phyloP scores from a whole-genome alignment of 2,329 filamentous ascomycete genomes.

The Mariannaea elegans region DNA sequence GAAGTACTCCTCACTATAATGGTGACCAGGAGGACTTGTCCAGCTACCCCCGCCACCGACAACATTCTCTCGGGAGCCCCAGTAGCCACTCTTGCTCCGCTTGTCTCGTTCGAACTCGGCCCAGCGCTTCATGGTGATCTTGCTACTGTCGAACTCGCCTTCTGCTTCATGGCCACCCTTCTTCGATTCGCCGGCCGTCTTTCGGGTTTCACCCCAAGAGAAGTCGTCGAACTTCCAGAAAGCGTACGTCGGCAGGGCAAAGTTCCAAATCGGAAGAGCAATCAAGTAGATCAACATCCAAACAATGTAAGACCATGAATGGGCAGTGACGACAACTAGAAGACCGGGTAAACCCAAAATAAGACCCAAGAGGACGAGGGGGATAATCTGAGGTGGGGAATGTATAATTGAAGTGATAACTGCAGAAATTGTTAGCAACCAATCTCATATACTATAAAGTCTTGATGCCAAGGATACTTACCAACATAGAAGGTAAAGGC shows the following conservation, averaged over 20 bases:
- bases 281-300: slow-evolving; percentile 98
- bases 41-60: slow-evolving; percentile 53
- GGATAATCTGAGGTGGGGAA: slow-evolving; percentile 83
- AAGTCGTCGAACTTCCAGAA: slow-evolving; percentile 99
- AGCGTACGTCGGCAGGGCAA: slow-evolving; percentile 90
- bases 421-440: slow-evolving; percentile 44
- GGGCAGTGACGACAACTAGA: slow-evolving; percentile 91
- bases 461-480: slow-evolving; percentile 62
- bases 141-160: slow-evolving; percentile 96
- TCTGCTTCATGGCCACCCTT: slow-evolving; percentile 88
- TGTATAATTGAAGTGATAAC: slow-evolving; percentile 87
- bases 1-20: slow-evolving; percentile 65
- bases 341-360: slow-evolving; percentile 94
- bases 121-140: slow-evolving; percentile 99
- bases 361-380: slow-evolving; percentile 84
- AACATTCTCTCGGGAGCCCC: slow-evolving; percentile 62
- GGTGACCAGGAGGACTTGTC: slow-evolving; percentile 53
- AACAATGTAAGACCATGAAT: slow-evolving; percentile 88
- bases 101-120: slow-evolving; percentile 87
- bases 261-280: slow-evolving; percentile 97
- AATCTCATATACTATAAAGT: neutral
- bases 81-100: slow-evolving; percentile 59
- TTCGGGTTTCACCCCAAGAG: slow-evolving; percentile 97
- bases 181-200: slow-evolving; percentile 90
- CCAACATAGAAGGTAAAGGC: slow-evolving; percentile 96